Conservation (phyloP, 345 rosid species). For the Pistacia atlantica region DNA sequence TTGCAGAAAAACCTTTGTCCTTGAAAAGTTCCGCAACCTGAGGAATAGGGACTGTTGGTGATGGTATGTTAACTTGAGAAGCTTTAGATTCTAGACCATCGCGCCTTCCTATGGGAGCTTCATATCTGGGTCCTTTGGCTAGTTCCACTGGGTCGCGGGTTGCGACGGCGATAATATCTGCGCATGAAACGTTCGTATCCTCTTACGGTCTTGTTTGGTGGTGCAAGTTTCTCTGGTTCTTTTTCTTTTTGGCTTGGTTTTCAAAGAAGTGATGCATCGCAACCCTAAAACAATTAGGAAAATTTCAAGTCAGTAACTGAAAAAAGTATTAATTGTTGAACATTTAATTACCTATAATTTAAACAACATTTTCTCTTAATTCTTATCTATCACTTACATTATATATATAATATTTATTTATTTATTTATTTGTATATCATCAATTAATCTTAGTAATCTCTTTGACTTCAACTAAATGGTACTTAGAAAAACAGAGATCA, state of each 20-base stretch:
- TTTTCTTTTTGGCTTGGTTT: constrained; percentile 37
- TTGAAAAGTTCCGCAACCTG: constrained; percentile 38
- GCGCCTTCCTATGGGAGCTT: constrained; percentile 57
- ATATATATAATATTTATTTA: no score
- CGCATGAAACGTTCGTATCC: constrained; percentile 72
- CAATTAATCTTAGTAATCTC: no score
- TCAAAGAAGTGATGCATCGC: constrained; percentile 77
- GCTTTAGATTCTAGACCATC: constrained; percentile 57
- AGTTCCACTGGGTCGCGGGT: constrained; percentile 59
- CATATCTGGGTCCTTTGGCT: constrained; percentile 53
- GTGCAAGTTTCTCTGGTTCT: constrained; percentile 58
- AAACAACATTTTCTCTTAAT: no score
- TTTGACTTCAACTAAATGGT: no score
- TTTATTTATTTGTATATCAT: no score
- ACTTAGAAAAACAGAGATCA: no score
- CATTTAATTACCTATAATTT: no score
- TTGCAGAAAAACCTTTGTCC: constrained; percentile 39
- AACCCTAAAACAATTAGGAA: constrained; percentile 42
- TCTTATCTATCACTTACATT: no score
- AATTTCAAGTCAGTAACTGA: neutral
- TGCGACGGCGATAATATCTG: constrained; percentile 63
- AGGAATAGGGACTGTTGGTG: constrained; percentile 39
- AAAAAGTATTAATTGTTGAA: neutral
- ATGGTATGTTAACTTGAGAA: constrained; percentile 57
- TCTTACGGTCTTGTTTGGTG: constrained; percentile 68